phyloP scores from a whole-genome alignment of 108 stramenopile species.

The Nannochloropsis oceanica region DNA sequence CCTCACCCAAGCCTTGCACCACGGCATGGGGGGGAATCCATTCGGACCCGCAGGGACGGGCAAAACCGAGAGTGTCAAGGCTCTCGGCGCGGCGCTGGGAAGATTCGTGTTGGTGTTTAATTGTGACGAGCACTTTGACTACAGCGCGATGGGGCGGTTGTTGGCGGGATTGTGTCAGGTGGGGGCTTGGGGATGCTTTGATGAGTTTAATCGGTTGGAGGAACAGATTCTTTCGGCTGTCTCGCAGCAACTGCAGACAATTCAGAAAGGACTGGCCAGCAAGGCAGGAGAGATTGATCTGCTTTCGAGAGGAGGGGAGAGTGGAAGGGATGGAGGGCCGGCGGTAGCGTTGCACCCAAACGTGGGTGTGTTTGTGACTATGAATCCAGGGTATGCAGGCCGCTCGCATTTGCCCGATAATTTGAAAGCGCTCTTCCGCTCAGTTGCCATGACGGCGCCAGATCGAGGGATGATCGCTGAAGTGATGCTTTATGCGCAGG shows the following conservation, averaged over 20 bases:
- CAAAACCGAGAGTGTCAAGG: constrained; percentile 96
- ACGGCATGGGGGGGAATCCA: constrained; percentile 91
- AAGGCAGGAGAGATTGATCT: constrained; percentile 11
- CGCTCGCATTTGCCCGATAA: constrained; percentile 96
- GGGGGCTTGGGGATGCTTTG: constrained; percentile 86
- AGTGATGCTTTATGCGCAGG: constrained; percentile 96
- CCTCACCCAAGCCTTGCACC: constrained; percentile 86
- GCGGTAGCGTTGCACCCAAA: constrained; percentile 61
- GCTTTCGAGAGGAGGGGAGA: constrained; percentile 34
- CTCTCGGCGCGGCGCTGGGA: constrained; percentile 85
- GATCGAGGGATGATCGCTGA: constrained; percentile 90
- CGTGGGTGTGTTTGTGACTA: constrained; percentile 95
- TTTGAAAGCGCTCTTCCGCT: constrained; percentile 88
- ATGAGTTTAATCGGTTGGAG: constrained; percentile 97
- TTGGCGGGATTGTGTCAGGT: constrained; percentile 95
- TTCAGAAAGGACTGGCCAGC: constrained; percentile 64
- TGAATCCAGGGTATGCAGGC: constrained; percentile 99
- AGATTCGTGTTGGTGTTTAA: constrained; percentile 95
- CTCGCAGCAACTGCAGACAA: constrained; percentile 86
- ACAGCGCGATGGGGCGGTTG: constrained; percentile 88
- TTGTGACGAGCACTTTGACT: constrained; percentile 88
- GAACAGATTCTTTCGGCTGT: constrained; percentile 91
- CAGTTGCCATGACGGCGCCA: constrained; percentile 94
- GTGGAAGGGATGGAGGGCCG: constrained; percentile 21
- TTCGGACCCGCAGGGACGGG: constrained; percentile 99